These are phyloP conservation scores for Mytilinidion resinicola DNA, from an alignment of 495 filamentous ascomycete species.

Conservation along the genomic window DNA sequence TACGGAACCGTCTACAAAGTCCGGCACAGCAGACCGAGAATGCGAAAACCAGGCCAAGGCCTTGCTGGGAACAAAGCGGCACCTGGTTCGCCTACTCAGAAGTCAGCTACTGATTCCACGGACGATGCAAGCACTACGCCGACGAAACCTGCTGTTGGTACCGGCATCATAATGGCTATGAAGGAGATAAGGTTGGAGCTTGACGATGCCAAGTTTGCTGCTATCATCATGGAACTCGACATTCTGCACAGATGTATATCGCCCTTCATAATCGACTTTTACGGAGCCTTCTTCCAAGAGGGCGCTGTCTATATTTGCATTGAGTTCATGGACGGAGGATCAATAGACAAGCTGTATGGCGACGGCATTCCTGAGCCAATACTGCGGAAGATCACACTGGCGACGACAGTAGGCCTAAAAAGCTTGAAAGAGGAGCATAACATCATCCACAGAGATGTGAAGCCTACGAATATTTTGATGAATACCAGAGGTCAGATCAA, in stretches of 20 bases:
- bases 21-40: slow-evolving; percentile 70
- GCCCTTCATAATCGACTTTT: slow-evolving; percentile 97
- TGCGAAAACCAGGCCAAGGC: slow-evolving; percentile 74
- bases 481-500: slow-evolving; percentile 90
- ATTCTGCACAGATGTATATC: slow-evolving; percentile 92
- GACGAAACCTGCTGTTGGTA: slow-evolving; percentile 25
- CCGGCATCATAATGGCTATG: slow-evolving; percentile 91
- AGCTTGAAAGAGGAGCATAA: slow-evolving; percentile 96
- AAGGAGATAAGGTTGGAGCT: slow-evolving; percentile 97
- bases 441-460: slow-evolving; percentile 98
- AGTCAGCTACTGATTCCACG: slow-evolving; percentile 7
- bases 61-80: slow-evolving; percentile 52
- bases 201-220: slow-evolving; percentile 91
- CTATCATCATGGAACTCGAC: slow-evolving; percentile 97
- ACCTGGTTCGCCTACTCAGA: slow-evolving; percentile 25
- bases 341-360: slow-evolving; percentile 93
- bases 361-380: slow-evolving; percentile 86
- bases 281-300: slow-evolving; percentile 98
- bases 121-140: slow-evolving; percentile 22
- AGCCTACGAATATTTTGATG: slow-evolving; percentile 93
- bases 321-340: slow-evolving; percentile 99
- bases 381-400: slow-evolving; percentile 84
- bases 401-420: slow-evolving; percentile 86
- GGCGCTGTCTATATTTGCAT: slow-evolving; percentile 99
- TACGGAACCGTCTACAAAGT: slow-evolving; percentile 98